phyloP scores from a whole-genome alignment of 345 rosid genomes.

The Citrus unshiu region DNA sequence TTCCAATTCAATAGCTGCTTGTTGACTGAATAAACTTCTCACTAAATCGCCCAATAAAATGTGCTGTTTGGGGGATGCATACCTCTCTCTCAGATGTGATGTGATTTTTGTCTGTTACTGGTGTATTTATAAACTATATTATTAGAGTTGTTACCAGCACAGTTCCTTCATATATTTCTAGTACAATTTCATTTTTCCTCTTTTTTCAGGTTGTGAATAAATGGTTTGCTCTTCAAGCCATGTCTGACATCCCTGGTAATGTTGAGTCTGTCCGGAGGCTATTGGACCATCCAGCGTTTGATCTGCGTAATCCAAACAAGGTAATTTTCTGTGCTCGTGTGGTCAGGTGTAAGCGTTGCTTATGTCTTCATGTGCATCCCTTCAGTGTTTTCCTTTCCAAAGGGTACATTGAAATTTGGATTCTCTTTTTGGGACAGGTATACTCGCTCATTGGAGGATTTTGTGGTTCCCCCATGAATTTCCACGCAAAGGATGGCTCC shows the following conservation, averaged over 20 bases:
- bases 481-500: constrained; percentile 94
- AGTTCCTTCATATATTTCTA: neutral
- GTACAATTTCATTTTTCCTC: neutral
- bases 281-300: constrained; percentile 79
- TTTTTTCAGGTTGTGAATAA: constrained; percentile 80
- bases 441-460: constrained; percentile 86
- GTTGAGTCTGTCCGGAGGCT: constrained; percentile 78
- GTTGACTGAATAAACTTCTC: neutral
- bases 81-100: neutral
- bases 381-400: neutral
- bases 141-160: neutral
- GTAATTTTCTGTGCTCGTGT: constrained; percentile 21
- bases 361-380: neutral
- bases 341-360: neutral
- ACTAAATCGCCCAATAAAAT: neutral
- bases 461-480: constrained; percentile 80
- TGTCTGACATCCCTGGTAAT: constrained; percentile 78
- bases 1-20: neutral
- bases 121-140: neutral
- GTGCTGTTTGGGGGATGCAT: neutral
- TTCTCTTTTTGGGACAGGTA: constrained; percentile 39
- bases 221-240: constrained; percentile 95
- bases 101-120: neutral
- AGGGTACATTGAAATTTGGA: neutral
- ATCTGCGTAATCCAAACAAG: constrained; percentile 92